These are phyloP conservation scores for Arthrobotrys conoides DNA, from an alignment of 2,329 filamentous ascomycete species.

Conservation along the genomic window DNA sequence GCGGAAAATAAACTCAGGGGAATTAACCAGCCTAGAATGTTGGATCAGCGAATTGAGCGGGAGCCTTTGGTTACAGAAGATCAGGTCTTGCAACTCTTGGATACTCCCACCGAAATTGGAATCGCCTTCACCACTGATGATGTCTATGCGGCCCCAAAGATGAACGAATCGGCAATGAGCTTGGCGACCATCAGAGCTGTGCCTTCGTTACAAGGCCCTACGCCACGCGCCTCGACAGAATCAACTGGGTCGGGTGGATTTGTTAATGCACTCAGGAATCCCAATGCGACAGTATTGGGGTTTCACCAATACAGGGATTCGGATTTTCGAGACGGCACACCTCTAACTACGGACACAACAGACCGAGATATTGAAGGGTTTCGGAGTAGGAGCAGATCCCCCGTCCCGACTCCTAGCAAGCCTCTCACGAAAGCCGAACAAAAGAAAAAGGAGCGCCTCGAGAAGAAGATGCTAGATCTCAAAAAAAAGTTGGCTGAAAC, in stretches of 20 bases:
- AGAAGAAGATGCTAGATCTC: slow-evolving; percentile 54
- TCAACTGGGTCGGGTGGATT: slow-evolving; percentile 27
- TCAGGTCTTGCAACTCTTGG: slow-evolving; percentile 20
- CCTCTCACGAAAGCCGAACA: slow-evolving; percentile 56
- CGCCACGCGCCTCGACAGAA: slow-evolving; percentile 42
- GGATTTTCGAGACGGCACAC: slow-evolving; percentile 42
- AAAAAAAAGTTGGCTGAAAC: slow-evolving; percentile 53
- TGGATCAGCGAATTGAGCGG: slow-evolving; percentile 33
- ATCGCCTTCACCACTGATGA: slow-evolving; percentile 55
- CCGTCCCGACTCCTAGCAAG: slow-evolving; percentile 31
- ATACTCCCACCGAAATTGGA: slow-evolving; percentile 30
- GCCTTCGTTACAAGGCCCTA: slow-evolving; percentile 26
- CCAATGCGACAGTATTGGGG: background rate
- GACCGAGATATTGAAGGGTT: slow-evolving; percentile 45
- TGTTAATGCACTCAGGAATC: background rate
- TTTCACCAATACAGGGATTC: slow-evolving; percentile 36
- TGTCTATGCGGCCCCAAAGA: slow-evolving; percentile 38
- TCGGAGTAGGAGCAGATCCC: slow-evolving; percentile 49
- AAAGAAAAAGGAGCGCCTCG: slow-evolving; percentile 56
- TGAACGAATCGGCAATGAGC: slow-evolving; percentile 52
- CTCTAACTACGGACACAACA: slow-evolving; percentile 45
- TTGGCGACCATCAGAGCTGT: slow-evolving; percentile 39
- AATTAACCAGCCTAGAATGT: slow-evolving; percentile 46
- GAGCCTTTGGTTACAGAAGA: slow-evolving; percentile 51
- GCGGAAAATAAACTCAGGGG: slow-evolving; percentile 57